Evolutionary conservation across 495 filamentous ascomycete genomes (phyloP).

Genomic region (Lophium mytilinum): DNA sequence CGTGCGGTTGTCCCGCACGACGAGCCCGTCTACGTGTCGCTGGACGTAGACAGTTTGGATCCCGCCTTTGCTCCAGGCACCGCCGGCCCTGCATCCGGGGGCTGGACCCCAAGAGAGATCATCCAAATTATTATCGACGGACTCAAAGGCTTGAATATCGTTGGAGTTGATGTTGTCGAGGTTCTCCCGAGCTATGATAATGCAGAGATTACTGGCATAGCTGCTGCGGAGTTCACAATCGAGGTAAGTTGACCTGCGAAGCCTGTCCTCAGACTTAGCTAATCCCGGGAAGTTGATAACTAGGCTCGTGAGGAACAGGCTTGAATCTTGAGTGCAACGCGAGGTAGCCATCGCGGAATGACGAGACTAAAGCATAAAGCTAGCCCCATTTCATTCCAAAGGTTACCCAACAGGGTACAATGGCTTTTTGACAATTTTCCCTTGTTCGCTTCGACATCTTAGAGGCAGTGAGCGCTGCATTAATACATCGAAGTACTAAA

Average conservation of each 20-base stretch:
- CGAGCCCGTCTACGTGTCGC: slow-evolving; percentile 60
- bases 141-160: slow-evolving; percentile 44
- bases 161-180: slow-evolving; percentile 9
- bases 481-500: too few relatives aligned
- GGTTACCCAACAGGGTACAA: too few relatives aligned
- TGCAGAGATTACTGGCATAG: slow-evolving; percentile 1
- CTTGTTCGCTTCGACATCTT: too few relatives aligned
- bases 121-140: slow-evolving; percentile 62
- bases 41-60: slow-evolving; percentile 68
- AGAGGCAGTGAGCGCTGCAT: too few relatives aligned
- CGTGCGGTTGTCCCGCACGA: slow-evolving; percentile 47
- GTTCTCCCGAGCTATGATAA: slow-evolving; percentile 2
- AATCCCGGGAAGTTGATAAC: too few relatives aligned
- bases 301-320: too few relatives aligned
- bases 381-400: too few relatives aligned
- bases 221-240: background rate
- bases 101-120: slow-evolving; percentile 66
- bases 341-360: too few relatives aligned
- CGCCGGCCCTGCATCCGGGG: slow-evolving; percentile 65
- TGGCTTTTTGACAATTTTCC: too few relatives aligned
- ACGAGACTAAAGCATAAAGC: too few relatives aligned
- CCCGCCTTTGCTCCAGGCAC: slow-evolving; percentile 64
- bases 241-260: background rate
- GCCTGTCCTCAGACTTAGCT: too few relatives aligned
- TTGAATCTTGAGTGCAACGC: too few relatives aligned